Evolutionary conservation across 768 basidiomycete genomes (phyloP).

Genomic region (Stropharia rugosoannulata): DNA sequence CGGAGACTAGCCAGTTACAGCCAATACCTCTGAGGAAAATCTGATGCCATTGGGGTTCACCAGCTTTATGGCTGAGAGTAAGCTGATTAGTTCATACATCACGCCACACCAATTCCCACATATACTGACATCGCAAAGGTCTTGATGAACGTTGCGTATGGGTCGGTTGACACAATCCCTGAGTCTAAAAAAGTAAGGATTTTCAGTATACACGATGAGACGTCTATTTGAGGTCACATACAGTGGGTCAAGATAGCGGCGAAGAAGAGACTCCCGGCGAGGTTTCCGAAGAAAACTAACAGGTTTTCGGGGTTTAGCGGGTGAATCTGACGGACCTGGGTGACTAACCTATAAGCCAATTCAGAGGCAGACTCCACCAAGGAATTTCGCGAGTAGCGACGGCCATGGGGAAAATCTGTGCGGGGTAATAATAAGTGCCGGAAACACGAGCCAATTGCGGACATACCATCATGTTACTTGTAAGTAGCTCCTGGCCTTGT

Average conservation of each 20-base stretch:
- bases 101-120: not conserved
- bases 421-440: not conserved
- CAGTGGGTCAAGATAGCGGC: slow-evolving; percentile 65
- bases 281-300: slow-evolving; percentile 67
- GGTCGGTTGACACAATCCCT: slow-evolving; percentile 56
- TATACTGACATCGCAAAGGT: not conserved
- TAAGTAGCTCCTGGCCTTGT: slow-evolving; percentile 68
- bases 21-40: slow-evolving; percentile 73
- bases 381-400: slow-evolving; percentile 58
- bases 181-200: slow-evolving; percentile 39
- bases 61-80: slow-evolving; percentile 53
- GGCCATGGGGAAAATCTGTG: slow-evolving; percentile 70
- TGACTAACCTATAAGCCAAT: slow-evolving; percentile 63
- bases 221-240: slow-evolving; percentile 27
- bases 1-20: slow-evolving; percentile 75
- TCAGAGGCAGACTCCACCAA: slow-evolving; percentile 67
- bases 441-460: not conserved
- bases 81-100: not conserved
- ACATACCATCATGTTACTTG: slow-evolving; percentile 74
- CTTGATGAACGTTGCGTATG: slow-evolving; percentile 19
- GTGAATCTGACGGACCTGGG: not conserved
- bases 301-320: not conserved
- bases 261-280: slow-evolving; percentile 70
- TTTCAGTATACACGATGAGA: not conserved
- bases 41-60: slow-evolving; percentile 67